Evolutionary conservation across 495 filamentous ascomycete species (phyloP).

Genomic region (Aspergillus campestris): DNA sequence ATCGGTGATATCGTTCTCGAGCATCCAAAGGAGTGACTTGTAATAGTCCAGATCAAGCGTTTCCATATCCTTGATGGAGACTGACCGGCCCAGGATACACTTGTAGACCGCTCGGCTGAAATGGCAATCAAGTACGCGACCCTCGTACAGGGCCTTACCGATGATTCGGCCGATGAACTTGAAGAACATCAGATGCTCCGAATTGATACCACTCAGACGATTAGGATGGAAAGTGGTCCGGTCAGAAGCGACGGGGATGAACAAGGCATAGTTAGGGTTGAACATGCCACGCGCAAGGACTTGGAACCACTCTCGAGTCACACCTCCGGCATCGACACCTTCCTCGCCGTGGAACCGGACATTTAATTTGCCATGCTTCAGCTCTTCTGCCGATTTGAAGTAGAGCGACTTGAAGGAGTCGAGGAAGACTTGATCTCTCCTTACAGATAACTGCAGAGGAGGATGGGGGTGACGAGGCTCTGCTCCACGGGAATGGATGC

Average conservation of each 20-base stretch:
- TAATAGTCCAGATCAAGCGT: conserved; percentile 97
- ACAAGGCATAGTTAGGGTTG: conserved; percentile 94
- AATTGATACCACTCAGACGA: conserved; percentile 83
- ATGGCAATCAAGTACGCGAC: conserved; percentile 93
- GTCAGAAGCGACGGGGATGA: conserved; percentile 94
- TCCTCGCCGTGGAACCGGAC: conserved; percentile 97
- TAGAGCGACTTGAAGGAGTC: conserved; percentile 95
- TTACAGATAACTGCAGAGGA: conserved; percentile 79
- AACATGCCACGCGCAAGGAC: conserved; percentile 98
- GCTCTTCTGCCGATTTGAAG: conserved; percentile 89
- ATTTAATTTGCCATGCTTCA: conserved; percentile 96
- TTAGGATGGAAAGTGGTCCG: conserved; percentile 98
- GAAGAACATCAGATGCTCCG: conserved; percentile 96
- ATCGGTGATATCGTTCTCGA: conserved; percentile 98
- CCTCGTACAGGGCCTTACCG: conserved; percentile 96
- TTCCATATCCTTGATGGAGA: conserved; percentile 99
- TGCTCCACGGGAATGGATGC: conserved; percentile 67
- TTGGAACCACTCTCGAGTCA: conserved; percentile 99
- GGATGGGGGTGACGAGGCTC: conserved; percentile 59
- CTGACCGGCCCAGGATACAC: conserved; percentile 84
- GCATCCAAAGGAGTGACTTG: conserved; percentile 98
- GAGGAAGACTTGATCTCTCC: conserved; percentile 93
- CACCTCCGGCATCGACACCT: conserved; percentile 94
- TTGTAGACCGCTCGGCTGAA: conserved; percentile 99
- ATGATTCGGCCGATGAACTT: conserved; percentile 99